These are phyloP conservation scores for Lactarius trivialis DNA, from an alignment of 768 basidiomycete genomes.

Conservation along the genomic window DNA sequence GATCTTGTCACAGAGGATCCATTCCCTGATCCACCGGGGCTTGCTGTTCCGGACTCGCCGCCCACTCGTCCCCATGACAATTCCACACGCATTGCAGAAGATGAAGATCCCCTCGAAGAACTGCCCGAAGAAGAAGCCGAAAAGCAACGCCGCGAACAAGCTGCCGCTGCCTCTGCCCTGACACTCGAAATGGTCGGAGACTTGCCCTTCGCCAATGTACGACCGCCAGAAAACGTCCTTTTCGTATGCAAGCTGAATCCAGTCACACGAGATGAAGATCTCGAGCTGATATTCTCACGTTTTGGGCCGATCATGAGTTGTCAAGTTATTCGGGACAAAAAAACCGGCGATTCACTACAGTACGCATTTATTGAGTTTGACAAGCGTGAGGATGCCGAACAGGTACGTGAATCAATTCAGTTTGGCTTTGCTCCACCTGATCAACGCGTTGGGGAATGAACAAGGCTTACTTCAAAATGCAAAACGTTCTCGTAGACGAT, in stretches of 20 bases:
- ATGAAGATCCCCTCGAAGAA: slow-evolving; percentile 82
- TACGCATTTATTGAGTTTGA: slow-evolving; percentile 99
- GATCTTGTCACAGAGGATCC: slow-evolving; percentile 68
- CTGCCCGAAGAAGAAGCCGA: slow-evolving; percentile 86
- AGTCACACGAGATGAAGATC: slow-evolving; percentile 91
- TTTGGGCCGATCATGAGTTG: slow-evolving; percentile 96
- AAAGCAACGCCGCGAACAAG: slow-evolving; percentile 70
- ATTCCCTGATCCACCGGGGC: slow-evolving; percentile 78
- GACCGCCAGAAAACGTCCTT: slow-evolving; percentile 95
- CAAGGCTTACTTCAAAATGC: slow-evolving; percentile 99
- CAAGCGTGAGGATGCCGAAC: slow-evolving; percentile 86
- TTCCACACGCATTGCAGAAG: slow-evolving; percentile 87
- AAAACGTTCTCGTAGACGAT: slow-evolving; percentile 96
- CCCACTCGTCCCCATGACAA: slow-evolving; percentile 81
- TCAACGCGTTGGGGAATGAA: background rate
- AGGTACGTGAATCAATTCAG: slow-evolving; percentile 43
- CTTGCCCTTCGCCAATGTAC: slow-evolving; percentile 94
- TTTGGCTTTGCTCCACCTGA: background rate
- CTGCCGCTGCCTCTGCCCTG: slow-evolving; percentile 86
- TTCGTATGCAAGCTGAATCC: slow-evolving; percentile 99
- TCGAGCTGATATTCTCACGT: slow-evolving; percentile 94
- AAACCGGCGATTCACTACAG: slow-evolving; percentile 92
- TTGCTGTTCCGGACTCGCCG: slow-evolving; percentile 64
- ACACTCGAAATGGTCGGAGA: slow-evolving; percentile 99
- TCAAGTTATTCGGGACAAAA: slow-evolving; percentile 94